These are phyloP conservation scores for Aspergillus vadensis DNA, from an alignment of 2,329 filamentous ascomycete species.

Conservation along the genomic window DNA sequence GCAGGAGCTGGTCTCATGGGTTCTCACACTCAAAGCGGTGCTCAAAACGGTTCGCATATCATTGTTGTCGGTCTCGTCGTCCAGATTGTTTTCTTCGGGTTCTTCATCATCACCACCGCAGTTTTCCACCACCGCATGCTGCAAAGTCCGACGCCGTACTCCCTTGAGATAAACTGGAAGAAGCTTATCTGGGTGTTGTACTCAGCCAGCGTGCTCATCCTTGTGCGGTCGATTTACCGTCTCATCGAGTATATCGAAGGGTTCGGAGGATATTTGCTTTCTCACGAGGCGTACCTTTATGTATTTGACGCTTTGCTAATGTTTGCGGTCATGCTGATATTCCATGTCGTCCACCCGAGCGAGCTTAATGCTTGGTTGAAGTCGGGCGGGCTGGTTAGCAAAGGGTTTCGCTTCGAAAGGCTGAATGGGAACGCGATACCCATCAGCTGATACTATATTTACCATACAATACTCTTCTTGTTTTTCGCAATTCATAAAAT, in stretches of 20 bases:
- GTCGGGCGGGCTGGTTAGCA: not conserved
- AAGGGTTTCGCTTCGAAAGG: not conserved
- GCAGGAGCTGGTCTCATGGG: conserved; percentile 2
- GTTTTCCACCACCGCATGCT: conserved; percentile 1
- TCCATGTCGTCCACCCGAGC: conserved; percentile 1
- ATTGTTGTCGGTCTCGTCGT: conserved; percentile 1
- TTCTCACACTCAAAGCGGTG: not conserved
- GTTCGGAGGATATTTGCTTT: conserved; percentile 3
- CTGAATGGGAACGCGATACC: not conserved
- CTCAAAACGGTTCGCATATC: not conserved
- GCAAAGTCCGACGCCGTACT: not conserved
- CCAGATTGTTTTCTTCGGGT: conserved; percentile 5
- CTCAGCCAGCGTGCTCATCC: not conserved
- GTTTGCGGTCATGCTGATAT: conserved; percentile 3
- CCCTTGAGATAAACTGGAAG: not conserved
- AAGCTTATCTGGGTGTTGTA: conserved; percentile 1
- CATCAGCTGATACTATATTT: not conserved
- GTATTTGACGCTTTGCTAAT: conserved; percentile 1
- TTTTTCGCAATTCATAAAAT: too few relatives aligned
- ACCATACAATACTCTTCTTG: too few relatives aligned
- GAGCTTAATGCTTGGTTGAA: conserved; percentile 8
- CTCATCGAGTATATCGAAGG: conserved; percentile 5
- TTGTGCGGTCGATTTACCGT: conserved; percentile 5
- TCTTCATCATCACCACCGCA: conserved; percentile 6
- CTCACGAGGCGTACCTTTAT: not conserved